Conservation (phyloP, 129 eudicot species). For the Logfia minima region DNA sequence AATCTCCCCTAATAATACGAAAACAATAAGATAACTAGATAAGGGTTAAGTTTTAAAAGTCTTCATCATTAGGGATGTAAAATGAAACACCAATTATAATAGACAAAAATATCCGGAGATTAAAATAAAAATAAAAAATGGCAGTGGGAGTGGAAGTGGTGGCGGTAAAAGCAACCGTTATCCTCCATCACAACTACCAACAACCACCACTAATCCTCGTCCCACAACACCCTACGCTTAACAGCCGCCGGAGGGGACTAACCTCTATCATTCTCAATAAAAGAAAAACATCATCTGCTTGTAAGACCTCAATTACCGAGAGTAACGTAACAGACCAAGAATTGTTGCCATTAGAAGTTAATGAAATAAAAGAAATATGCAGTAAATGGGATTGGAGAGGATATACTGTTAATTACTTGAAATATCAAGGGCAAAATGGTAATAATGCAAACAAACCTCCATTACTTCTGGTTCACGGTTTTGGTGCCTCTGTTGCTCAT, state of each 20-base stretch:
- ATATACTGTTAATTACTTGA: slow-evolving; percentile 62
- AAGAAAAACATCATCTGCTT: not conserved
- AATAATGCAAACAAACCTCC: slow-evolving; percentile 41
- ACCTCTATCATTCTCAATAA: not conserved
- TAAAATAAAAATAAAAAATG: not conserved
- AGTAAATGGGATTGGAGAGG: slow-evolving; percentile 90
- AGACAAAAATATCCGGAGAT: not conserved
- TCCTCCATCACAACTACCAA: slow-evolving; percentile 33
- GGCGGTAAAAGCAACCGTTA: slow-evolving; percentile 39
- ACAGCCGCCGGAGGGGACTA: slow-evolving; percentile 13
- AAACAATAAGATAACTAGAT: too few species aligned
- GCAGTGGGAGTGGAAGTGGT: slow-evolving; percentile 23
- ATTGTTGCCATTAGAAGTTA: slow-evolving; percentile 45
- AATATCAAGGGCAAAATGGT: slow-evolving; percentile 31
- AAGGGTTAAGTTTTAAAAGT: too few species aligned
- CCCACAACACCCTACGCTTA: slow-evolving; percentile 14
- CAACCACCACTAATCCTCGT: slow-evolving; percentile 18
- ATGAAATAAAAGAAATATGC: slow-evolving; percentile 52
- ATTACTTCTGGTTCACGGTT: slow-evolving; percentile 87
- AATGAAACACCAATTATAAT: not conserved
- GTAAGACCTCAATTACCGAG: too few species aligned
- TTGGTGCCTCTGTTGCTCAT: slow-evolving; percentile 92
- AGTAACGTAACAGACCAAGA: too few species aligned
- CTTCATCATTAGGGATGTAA: not conserved
- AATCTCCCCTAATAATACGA: too few species aligned